Evolutionary conservation across 257 asterid genomes (phyloP), one percentile per base, ranked within the genome.

Genomic region (Lavandula angustifolia): DNA sequence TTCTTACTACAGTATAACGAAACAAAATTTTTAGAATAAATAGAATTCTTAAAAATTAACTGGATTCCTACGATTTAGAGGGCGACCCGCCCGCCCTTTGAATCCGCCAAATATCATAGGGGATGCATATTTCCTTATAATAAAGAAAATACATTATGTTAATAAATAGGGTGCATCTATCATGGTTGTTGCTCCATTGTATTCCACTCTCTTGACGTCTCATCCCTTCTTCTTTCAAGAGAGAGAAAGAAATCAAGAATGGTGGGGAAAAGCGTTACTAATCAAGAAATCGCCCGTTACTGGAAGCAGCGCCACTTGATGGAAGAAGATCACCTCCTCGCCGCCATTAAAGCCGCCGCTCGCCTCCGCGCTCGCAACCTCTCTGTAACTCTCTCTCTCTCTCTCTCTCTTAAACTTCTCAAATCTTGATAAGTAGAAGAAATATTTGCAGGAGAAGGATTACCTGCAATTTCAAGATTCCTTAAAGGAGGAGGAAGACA

Each of bases 321-420:
- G 13, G 95, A 84, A 72, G 89, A 87, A 66, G 89, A 84, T n/a
- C 89, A 84, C 48, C 81, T 84, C 41, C 71, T 62, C 12, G 81
- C 82, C 62, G 95, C 92, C 33, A 69, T 82, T 12, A 82, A 80
- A 69, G 85, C 91, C 60, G 91, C 85, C 6, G 95, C 89, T 70
- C 79, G 80, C 60, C 60, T 75, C 57, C 56, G 80, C 49, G 76
- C 84, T 1, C 79, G 66, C 22, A 80, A 71, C 61, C 80, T 82
- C 70, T 73, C 80, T 16, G 89, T 87, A 67, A 62, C 68, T 53
- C 54, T 34, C 56, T 55, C 67, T 37, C 63, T 37, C 33, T 37
- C 48, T 1, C 32, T 17, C 62, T 49, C 2, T 22, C 27, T 22
- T 2, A 22, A 22, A 22, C 27, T 22, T 2, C 27, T 22, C 27